Evolutionary conservation across 2,329 filamentous ascomycete genomes (phyloP), one percentile per base, ranked within the genome.

Genomic region (Aspergillus vadensis): DNA sequence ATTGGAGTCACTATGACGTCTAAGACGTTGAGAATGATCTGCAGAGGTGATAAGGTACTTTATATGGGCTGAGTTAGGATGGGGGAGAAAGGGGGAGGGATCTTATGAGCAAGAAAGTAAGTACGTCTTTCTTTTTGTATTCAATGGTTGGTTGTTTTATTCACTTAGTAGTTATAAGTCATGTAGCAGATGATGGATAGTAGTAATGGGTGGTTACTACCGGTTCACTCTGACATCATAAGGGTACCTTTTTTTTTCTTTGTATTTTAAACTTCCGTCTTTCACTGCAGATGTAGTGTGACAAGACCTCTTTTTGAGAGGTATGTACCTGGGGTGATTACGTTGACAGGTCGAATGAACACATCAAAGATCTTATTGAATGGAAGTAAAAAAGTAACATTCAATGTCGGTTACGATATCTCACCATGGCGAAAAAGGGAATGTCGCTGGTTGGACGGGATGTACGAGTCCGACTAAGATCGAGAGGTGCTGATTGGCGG

Each of bases 31-130:
- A 32, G 36, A n/a, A 47, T 17, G 44, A 54, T 52, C 27, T 53
- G 51, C 89, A 87, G 49, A 83, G 85, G 19, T 8, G 19, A 30
- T 14, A 10, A 55, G 38, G 25, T 54, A 54, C 51, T 49, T 49
- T 49, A 49, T 27, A 49, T 27, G 21, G 14, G 21, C 23, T 23
- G 39, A 12, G n/a, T 21, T 17, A 17, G 6, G n/a, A 41, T 17
- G 6, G 14, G 30, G 9, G 21, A 23, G n/a, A 23, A 4, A 4
- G 3, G 21, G 4, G 21, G 21, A 23, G 12, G 32, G 32, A 21
- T 43, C 15, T 17, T 17, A 43, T 19, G 39, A 44, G 19, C 41
- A 12, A 23, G 4, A 23, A 44, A 21, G 41, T 27, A 27, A 27
- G 25, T 27, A 36, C 32, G 32, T 36, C 32, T 12, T 15, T 15